Conservation (phyloP, 1,284 basidiomycete genomes). For the Trametes polyzona region DNA sequence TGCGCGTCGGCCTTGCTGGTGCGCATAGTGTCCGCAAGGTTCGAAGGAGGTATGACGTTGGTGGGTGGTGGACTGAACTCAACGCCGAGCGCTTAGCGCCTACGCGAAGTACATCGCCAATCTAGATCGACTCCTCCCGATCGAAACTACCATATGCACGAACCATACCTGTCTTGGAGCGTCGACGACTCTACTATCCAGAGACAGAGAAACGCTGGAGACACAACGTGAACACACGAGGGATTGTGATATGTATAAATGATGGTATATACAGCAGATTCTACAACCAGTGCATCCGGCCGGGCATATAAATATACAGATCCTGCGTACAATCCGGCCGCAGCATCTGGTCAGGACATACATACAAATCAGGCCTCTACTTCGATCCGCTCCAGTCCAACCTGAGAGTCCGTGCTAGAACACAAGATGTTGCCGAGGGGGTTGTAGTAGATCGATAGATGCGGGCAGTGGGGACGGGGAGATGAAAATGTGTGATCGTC, state of each 20-base stretch:
- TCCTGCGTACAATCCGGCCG: slow-evolving; percentile 12
- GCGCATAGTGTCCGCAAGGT: too few species aligned
- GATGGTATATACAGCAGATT: slow-evolving; percentile 8
- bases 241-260: background rate
- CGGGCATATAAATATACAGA: slow-evolving; percentile 5
- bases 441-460: slow-evolving; percentile 22
- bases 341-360: slow-evolving; percentile 1
- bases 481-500: slow-evolving; percentile 8
- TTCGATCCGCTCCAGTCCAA: background rate
- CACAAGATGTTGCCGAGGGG: slow-evolving; percentile 8
- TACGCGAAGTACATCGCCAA: background rate
- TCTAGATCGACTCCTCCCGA: background rate
- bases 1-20: too few species aligned
- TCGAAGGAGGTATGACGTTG: background rate
- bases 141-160: background rate
- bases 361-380: slow-evolving; percentile 8
- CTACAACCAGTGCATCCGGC: slow-evolving; percentile 4
- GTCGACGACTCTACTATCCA: background rate
- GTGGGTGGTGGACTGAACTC: background rate
- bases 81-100: too few species aligned
- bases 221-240: too few species aligned
- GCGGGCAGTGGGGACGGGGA: too few species aligned
- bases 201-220: too few species aligned
- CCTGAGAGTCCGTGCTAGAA: slow-evolving; percentile 17
- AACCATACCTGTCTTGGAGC: background rate